Percentiles rank a stretch among this genome's conserved stretches.
Evolutionary conservation across 2,329 filamentous ascomycete genomes (phyloP).

Genomic region (Ceratocystis cubensis): DNA sequence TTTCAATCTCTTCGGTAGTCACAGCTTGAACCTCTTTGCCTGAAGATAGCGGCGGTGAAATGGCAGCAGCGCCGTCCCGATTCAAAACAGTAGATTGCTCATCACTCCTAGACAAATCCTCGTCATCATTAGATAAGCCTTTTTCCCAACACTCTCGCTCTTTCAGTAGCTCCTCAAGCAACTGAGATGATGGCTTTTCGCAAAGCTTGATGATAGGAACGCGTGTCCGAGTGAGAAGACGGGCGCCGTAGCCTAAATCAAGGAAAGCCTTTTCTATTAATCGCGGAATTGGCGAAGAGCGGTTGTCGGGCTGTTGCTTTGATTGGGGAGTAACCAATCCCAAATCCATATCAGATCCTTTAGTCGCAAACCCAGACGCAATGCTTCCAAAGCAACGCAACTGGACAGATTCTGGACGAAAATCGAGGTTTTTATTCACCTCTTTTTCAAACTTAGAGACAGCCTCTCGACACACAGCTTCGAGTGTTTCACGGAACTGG

Average conservation of each 20-base stretch:
- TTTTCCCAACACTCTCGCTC: slow-evolving; percentile 62
- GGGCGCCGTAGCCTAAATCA: slow-evolving; percentile 58
- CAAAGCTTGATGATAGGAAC: slow-evolving; percentile 85
- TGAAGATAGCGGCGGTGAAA: background rate
- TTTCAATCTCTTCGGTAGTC: background rate
- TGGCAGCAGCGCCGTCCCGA: background rate
- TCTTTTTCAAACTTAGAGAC: slow-evolving; percentile 41
- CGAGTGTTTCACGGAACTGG: slow-evolving; percentile 50
- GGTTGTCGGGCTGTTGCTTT: slow-evolving; percentile 38
- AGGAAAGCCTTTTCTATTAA: slow-evolving; percentile 64
- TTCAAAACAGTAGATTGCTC: background rate
- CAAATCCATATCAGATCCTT: slow-evolving; percentile 83
- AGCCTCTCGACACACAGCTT: slow-evolving; percentile 49
- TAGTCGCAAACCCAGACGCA: slow-evolving; percentile 72
- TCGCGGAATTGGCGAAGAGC: slow-evolving; percentile 54
- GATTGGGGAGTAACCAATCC: slow-evolving; percentile 58
- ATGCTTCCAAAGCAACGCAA: slow-evolving; percentile 73
- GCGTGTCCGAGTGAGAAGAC: slow-evolving; percentile 63
- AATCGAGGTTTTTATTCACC: slow-evolving; percentile 32
- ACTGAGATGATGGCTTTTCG: slow-evolving; percentile 49
- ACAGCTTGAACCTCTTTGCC: background rate
- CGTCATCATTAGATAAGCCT: slow-evolving; percentile 28
- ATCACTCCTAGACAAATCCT: background rate
- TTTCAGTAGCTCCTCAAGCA: slow-evolving; percentile 48
- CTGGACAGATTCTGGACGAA: slow-evolving; percentile 45